A percentile compares a stretch with the other conserved stretches of the same genome.
phyloP scores from a whole-genome alignment of 129 eudicot species.

The Glebionis coronaria region DNA sequence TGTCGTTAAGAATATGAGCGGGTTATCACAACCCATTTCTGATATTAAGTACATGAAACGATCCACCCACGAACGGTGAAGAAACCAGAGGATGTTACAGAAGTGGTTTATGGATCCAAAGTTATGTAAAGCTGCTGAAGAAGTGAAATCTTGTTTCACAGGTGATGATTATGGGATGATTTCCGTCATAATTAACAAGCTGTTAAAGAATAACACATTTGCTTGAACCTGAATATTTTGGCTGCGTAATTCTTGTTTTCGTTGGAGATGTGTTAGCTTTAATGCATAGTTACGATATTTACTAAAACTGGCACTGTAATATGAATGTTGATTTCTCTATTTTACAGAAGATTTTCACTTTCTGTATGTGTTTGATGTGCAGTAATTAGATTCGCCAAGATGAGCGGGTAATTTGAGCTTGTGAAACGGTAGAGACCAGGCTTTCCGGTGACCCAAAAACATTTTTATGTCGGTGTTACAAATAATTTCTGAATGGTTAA shows the following conservation, averaged over 20 bases:
- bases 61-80: conserved; percentile 38
- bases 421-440: too few species aligned
- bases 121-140: conserved; percentile 89
- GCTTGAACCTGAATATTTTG: neutral
- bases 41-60: conserved; percentile 52
- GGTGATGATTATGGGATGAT: conserved; percentile 57
- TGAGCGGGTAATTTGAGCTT: too few species aligned
- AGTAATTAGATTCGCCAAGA: too few species aligned
- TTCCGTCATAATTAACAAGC: conserved; percentile 53
- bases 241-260: neutral
- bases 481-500: too few species aligned
- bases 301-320: neutral
- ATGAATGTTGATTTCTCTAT: conserved; percentile 10
- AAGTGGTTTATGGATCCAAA: conserved; percentile 89
- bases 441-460: too few species aligned
- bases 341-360: neutral
- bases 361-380: neutral
- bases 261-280: neutral
- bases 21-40: conserved; percentile 56
- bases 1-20: conserved; percentile 94
- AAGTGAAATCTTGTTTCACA: conserved; percentile 73
- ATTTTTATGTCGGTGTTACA: too few species aligned
- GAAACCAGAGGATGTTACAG: conserved; percentile 67
- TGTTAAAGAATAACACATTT: conserved; percentile 43
- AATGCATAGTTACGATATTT: neutral